Conservation (phyloP, 177 flowering plant species). For the Tripterygium wilfordii region DNA sequence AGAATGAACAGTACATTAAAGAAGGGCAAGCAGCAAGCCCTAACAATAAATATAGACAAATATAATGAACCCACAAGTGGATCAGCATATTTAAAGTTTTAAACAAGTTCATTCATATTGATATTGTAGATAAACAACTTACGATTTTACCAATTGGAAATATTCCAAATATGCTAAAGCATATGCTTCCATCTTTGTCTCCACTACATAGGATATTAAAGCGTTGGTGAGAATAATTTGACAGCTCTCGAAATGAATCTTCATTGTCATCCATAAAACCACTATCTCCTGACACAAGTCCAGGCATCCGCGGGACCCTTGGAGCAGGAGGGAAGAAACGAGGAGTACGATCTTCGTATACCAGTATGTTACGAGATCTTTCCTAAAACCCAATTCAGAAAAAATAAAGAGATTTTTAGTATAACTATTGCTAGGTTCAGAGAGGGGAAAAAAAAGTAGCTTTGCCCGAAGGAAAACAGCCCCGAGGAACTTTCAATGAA, state of each 20-base stretch:
- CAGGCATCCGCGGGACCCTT: conserved; percentile 77
- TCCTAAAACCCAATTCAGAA: conserved; percentile 35
- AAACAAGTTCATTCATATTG: no score
- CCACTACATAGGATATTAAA: conserved; percentile 89
- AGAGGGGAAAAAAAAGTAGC: no score
- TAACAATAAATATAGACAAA: no score
- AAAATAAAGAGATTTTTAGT: no score
- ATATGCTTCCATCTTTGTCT: conserved; percentile 79
- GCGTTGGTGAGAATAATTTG: conserved; percentile 65
- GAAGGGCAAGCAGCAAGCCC: no score
- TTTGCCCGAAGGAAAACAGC: no score
- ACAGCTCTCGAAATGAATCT: conserved; percentile 64
- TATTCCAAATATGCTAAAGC: conserved; percentile 93
- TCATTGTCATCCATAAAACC: conserved; percentile 72
- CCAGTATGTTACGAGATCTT: conserved; percentile 23
- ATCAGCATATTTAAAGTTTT: no score
- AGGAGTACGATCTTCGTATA: conserved; percentile 83
- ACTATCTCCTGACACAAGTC: conserved; percentile 72
- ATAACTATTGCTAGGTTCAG: no score
- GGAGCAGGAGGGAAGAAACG: conserved; percentile 97
- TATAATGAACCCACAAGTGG: no score
- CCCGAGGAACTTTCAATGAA: no score
- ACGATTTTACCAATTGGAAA: conserved; percentile 86
- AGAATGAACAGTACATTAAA: no score
- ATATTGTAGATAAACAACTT: conserved; percentile 38